These are phyloP conservation scores for Trichoderma sp. DNA, from an alignment of 2,329 filamentous ascomycete species.

Conservation along the genomic window DNA sequence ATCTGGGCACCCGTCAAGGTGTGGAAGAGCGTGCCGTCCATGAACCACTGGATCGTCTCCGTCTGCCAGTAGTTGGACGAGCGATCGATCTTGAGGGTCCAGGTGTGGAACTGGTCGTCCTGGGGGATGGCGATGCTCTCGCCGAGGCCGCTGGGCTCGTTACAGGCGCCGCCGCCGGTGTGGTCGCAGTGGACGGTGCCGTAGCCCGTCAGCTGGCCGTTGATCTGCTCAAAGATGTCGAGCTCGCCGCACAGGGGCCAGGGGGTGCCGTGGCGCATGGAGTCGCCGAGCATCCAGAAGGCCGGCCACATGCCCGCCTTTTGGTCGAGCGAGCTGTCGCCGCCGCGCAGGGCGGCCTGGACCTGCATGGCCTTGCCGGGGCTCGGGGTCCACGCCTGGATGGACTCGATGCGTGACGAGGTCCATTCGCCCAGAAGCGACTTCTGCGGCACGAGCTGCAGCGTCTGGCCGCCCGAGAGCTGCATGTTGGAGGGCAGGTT, in stretches of 20 bases:
- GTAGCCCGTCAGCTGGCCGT: conserved; percentile 49
- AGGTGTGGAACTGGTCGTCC: conserved; percentile 52
- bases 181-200: conserved; percentile 53
- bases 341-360: conserved; percentile 51
- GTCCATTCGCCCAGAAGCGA: conserved; percentile 49
- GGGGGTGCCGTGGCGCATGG: conserved; percentile 48
- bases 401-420: conserved; percentile 53
- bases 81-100: conserved; percentile 52
- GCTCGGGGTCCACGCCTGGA: conserved; percentile 49
- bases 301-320: conserved; percentile 58
- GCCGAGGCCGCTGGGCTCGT: conserved; percentile 50
- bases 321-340: conserved; percentile 37
- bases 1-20: conserved; percentile 48
- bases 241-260: conserved; percentile 57
- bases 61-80: conserved; percentile 47
- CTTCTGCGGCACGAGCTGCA: conserved; percentile 54
- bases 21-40: conserved; percentile 50
- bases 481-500: conserved; percentile 51
- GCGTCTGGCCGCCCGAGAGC: conserved; percentile 52
- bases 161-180: conserved; percentile 49
- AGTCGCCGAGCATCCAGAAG: conserved; percentile 55
- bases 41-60: conserved; percentile 53
- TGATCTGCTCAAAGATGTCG: conserved; percentile 54
- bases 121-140: conserved; percentile 42
- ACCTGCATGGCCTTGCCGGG: conserved; percentile 46